Percentiles rank a stretch among this genome's conserved stretches.
These are phyloP conservation scores for Pisolithus thermaeus DNA, from an alignment of 1,284 basidiomycete species.

Conservation along the genomic window DNA sequence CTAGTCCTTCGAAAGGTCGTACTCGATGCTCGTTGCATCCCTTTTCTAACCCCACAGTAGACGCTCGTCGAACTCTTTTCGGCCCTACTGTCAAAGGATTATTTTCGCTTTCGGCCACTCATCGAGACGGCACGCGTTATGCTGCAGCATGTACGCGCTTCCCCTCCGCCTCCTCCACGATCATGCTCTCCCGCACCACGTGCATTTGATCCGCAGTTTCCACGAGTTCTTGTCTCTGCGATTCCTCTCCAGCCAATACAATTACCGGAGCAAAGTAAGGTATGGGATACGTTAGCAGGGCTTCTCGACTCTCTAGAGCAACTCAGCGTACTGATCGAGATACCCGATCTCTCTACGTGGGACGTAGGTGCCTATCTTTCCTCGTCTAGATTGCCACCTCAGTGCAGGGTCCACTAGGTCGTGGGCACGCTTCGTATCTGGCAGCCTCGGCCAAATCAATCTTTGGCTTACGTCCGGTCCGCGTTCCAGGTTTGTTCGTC, in stretches of 20 bases:
- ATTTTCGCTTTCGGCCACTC: constrained; percentile 13
- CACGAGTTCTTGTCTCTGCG: constrained; percentile 63
- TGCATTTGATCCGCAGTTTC: constrained; percentile 67
- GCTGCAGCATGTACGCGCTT: constrained; percentile 15
- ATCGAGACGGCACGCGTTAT: constrained; percentile 18
- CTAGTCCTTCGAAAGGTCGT: constrained; percentile 54
- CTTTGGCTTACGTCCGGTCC: constrained; percentile 55
- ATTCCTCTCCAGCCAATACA: constrained; percentile 66
- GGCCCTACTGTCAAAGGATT: constrained; percentile 23
- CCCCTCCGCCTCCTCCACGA: constrained; percentile 29
- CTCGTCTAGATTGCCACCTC: background rate
- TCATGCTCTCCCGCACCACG: constrained; percentile 45
- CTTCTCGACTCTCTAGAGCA: constrained; percentile 58
- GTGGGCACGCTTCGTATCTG: constrained; percentile 46
- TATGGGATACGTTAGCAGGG: constrained; percentile 47
- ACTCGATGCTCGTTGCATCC: background rate
- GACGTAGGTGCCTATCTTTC: constrained; percentile 38
- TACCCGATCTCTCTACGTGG: constrained; percentile 50
- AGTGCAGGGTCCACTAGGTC: constrained; percentile 30
- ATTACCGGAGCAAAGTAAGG: constrained; percentile 43
- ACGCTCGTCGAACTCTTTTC: constrained; percentile 45
- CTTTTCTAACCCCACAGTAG: constrained; percentile 12
- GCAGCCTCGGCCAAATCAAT: constrained; percentile 35
- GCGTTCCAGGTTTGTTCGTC: constrained; percentile 44
- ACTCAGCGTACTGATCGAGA: constrained; percentile 39